Evolutionary conservation across 441 rosid species (phyloP).

Genomic region (Cnidoscolus chayamansa): DNA sequence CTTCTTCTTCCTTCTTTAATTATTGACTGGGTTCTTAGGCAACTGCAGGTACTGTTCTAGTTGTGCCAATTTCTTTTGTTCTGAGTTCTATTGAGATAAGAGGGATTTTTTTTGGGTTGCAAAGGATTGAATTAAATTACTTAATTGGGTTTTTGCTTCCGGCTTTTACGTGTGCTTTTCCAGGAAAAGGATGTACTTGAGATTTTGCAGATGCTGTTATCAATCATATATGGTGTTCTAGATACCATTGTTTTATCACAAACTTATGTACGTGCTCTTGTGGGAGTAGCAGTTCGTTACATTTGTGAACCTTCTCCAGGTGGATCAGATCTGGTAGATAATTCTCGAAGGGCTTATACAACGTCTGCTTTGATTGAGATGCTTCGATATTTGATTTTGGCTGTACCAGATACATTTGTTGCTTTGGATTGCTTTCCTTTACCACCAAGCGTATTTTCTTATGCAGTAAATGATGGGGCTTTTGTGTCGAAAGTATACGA

Average conservation of each 20-base stretch:
- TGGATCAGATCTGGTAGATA: constrained; percentile 92
- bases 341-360: constrained; percentile 94
- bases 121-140: not conserved
- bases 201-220: constrained; percentile 82
- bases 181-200: constrained; percentile 87
- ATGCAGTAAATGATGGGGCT: constrained; percentile 66
- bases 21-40: constrained; percentile 95
- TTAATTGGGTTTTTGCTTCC: constrained; percentile 21
- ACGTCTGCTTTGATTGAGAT: constrained; percentile 85
- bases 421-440: constrained; percentile 94
- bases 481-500: constrained; percentile 67
- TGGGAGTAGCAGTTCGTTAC: constrained; percentile 70
- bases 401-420: constrained; percentile 97
- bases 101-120: constrained; percentile 1
- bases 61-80: not conserved
- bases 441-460: constrained; percentile 72
- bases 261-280: constrained; percentile 82
- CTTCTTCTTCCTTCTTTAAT: constrained; percentile 81
- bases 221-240: constrained; percentile 82
- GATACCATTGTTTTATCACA: constrained; percentile 87
- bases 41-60: constrained; percentile 61
- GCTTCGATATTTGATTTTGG: constrained; percentile 87
- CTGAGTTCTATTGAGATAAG: constrained; percentile 6
- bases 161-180: constrained; percentile 34
- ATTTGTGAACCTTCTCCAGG: constrained; percentile 86